Conservation (phyloP, 768 basidiomycete species). For the Megacollybia marginata region DNA sequence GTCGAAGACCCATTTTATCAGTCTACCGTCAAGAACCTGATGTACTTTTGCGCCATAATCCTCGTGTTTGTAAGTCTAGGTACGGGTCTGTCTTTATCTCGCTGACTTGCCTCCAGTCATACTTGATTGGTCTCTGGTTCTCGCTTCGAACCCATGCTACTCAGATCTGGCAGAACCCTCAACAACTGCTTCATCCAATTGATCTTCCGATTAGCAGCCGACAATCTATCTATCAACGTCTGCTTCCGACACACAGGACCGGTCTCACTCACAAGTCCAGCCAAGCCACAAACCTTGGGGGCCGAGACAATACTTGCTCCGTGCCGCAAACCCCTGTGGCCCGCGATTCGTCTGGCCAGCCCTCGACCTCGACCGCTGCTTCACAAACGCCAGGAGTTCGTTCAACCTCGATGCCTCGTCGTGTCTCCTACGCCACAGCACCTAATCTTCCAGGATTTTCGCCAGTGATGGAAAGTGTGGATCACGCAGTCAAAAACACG, state of each 20-base stretch:
- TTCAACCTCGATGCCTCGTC: slow-evolving; percentile 38
- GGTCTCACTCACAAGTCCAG: slow-evolving; percentile 39
- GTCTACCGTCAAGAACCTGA: slow-evolving; percentile 86
- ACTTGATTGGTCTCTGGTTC: slow-evolving; percentile 97
- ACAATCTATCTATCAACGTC: slow-evolving; percentile 58
- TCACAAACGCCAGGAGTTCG: not conserved
- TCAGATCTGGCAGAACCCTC: slow-evolving; percentile 99
- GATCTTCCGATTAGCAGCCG: slow-evolving; percentile 54
- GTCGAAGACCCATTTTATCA: slow-evolving; percentile 95
- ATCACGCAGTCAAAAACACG: slow-evolving; percentile 64
- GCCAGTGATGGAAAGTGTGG: slow-evolving; percentile 73
- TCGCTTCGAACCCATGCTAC: slow-evolving; percentile 95
- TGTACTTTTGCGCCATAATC: slow-evolving; percentile 93
- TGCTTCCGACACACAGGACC: slow-evolving; percentile 28
- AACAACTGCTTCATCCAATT: slow-evolving; percentile 62
- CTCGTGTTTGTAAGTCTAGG: slow-evolving; percentile 70
- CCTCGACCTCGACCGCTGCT: not conserved
- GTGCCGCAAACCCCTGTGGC: slow-evolving; percentile 31
- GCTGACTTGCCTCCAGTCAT: slow-evolving; percentile 52
- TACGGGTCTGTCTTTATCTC: not conserved
- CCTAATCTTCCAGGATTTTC: slow-evolving; percentile 29
- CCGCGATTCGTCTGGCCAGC: slow-evolving; percentile 18
- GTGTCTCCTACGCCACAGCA: slow-evolving; percentile 49
- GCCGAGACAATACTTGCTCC: slow-evolving; percentile 14
- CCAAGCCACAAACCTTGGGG: slow-evolving; percentile 25